Evolutionary conservation across 2,329 filamentous ascomycete species (phyloP).

Genomic region (Lasiodiplodia sp.): DNA sequence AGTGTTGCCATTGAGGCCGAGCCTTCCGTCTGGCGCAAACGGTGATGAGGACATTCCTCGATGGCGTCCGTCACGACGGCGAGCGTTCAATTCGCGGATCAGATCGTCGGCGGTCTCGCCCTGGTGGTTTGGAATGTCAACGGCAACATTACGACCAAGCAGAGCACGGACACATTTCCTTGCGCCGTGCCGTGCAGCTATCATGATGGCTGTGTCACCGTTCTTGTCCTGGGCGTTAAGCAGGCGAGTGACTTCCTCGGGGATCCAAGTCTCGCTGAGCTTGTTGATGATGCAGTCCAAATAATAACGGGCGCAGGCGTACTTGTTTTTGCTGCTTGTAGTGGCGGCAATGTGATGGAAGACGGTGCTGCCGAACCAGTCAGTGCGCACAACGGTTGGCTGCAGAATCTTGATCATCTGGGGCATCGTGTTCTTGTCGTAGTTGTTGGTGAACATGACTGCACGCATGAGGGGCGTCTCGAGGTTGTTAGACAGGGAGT

Average conservation of each 20-base stretch:
- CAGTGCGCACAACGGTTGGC: constrained; percentile 79
- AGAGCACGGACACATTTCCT: constrained; percentile 74
- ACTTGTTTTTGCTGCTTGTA: constrained; percentile 84
- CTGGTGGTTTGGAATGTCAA: constrained; percentile 81
- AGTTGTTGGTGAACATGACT: constrained; percentile 96
- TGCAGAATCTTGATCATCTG: constrained; percentile 83
- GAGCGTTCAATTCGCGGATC: constrained; percentile 75
- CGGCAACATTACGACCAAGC: constrained; percentile 79
- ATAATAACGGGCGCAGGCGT: constrained; percentile 90
- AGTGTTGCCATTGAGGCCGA: constrained; percentile 39
- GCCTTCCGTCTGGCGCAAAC: constrained; percentile 48
- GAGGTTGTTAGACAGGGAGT: constrained; percentile 66
- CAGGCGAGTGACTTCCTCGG: constrained; percentile 77
- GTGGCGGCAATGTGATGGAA: constrained; percentile 94
- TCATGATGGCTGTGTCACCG: constrained; percentile 89
- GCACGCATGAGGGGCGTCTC: constrained; percentile 95
- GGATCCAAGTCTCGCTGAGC: constrained; percentile 78
- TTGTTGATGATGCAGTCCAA: constrained; percentile 89
- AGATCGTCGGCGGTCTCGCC: constrained; percentile 86
- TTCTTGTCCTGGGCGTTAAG: constrained; percentile 84
- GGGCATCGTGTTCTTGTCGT: constrained; percentile 90
- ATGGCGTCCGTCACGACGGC: constrained; percentile 64
- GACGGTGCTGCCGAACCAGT: constrained; percentile 83
- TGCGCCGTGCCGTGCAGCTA: constrained; percentile 85
- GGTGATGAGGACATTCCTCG: constrained; percentile 78